phyloP scores from a whole-genome alignment of 2,329 filamentous ascomycete species.

The Tolypocladium pustulatum region DNA sequence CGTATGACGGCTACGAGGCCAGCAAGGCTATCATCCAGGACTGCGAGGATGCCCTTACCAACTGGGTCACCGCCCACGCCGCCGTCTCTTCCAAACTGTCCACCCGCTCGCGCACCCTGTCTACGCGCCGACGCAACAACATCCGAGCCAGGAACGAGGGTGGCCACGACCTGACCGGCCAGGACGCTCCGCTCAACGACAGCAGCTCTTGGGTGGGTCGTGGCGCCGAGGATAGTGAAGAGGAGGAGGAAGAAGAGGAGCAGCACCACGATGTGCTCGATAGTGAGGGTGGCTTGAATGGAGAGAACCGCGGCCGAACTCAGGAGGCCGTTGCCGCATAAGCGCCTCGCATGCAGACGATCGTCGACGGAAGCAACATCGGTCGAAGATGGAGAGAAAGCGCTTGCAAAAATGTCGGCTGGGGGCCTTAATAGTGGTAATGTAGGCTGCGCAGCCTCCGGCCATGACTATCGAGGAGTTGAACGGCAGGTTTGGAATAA shows the following conservation, averaged over 20 bases:
- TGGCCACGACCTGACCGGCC: slow-evolving; percentile 70
- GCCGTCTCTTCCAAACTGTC: slow-evolving; percentile 82
- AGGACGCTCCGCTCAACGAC: slow-evolving; percentile 70
- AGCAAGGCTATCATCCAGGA: slow-evolving; percentile 99
- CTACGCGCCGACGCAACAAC: slow-evolving; percentile 69
- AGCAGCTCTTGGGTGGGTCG: slow-evolving; percentile 79
- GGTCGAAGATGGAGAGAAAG: background rate
- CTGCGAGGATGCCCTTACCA: slow-evolving; percentile 92
- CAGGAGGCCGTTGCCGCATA: slow-evolving; percentile 39
- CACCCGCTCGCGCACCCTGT: slow-evolving; percentile 76
- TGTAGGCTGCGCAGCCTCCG: slow-evolving; percentile 6
- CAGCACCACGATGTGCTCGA: slow-evolving; percentile 36
- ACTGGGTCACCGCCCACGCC: slow-evolving; percentile 90
- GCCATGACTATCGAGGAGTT: slow-evolving; percentile 16
- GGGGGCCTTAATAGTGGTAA: slow-evolving; percentile 5
- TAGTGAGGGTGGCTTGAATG: slow-evolving; percentile 41
- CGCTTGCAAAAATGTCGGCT: background rate
- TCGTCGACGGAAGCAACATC: background rate
- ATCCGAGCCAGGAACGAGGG: slow-evolving; percentile 54
- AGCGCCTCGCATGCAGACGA: background rate
- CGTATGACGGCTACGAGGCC: slow-evolving; percentile 96
- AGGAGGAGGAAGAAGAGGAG: slow-evolving; percentile 57
- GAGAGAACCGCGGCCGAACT: slow-evolving; percentile 45
- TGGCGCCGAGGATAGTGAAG: slow-evolving; percentile 53
- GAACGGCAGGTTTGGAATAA: slow-evolving; percentile 2